These are phyloP conservation scores for Nepenthes mirabilis DNA, from an alignment of 148 eudicot species.

Conservation along the genomic window DNA sequence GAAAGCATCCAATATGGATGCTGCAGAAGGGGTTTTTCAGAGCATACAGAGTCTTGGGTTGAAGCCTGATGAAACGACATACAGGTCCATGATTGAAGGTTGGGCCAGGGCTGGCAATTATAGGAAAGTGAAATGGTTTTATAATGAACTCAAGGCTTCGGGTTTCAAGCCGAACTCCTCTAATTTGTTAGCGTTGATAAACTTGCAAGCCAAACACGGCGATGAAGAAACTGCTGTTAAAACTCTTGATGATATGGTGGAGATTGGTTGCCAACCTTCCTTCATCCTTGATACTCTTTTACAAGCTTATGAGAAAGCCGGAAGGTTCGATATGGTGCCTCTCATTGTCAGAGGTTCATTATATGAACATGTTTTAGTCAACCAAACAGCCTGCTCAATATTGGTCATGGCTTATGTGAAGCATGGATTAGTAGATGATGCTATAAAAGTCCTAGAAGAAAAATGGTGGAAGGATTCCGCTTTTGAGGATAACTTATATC, in stretches of 20 bases:
- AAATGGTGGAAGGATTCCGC: slow-evolving; percentile 62
- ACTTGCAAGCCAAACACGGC: slow-evolving; percentile 54
- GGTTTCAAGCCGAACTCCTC: slow-evolving; percentile 73
- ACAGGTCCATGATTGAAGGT: slow-evolving; percentile 95
- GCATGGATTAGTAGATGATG: slow-evolving; percentile 47
- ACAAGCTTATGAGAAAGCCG: slow-evolving; percentile 68
- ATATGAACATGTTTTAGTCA: slow-evolving; percentile 46
- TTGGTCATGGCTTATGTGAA: slow-evolving; percentile 89
- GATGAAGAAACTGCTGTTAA: slow-evolving; percentile 42
- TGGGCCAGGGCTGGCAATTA: slow-evolving; percentile 68
- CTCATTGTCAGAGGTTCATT: slow-evolving; percentile 40
- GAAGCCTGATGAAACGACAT: slow-evolving; percentile 77
- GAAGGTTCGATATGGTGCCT: slow-evolving; percentile 45
- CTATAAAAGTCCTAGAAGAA: slow-evolving; percentile 38
- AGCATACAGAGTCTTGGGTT: slow-evolving; percentile 35
- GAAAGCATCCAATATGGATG: slow-evolving; percentile 48
- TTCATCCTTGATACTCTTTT: slow-evolving; percentile 63
- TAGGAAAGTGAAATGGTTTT: slow-evolving; percentile 46
- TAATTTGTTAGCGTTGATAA: slow-evolving; percentile 65
- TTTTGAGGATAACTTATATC: slow-evolving; percentile 85
- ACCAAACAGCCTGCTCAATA: slow-evolving; percentile 80
- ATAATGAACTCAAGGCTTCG: slow-evolving; percentile 38
- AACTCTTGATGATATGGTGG: slow-evolving; percentile 59
- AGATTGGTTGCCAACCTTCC: slow-evolving; percentile 62
- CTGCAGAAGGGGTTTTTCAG: slow-evolving; percentile 40